These are phyloP conservation scores for Eucalyptus lansdowneana DNA, from an alignment of 345 rosid species.

Conservation along the genomic window DNA sequence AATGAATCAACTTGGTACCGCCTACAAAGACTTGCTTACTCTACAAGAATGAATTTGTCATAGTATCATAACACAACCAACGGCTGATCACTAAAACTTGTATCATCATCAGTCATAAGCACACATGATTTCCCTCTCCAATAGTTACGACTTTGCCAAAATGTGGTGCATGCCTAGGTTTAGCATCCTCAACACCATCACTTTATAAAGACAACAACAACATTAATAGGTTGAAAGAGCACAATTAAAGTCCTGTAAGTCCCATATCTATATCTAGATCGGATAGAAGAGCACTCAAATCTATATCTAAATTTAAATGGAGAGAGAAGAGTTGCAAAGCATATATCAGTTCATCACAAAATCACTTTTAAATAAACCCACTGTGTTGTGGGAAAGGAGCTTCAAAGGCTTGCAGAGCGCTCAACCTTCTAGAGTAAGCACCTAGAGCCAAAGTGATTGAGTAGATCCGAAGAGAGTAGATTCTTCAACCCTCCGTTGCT, in stretches of 20 bases:
- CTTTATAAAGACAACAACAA: neutral
- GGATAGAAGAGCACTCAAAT: neutral
- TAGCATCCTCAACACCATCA: neutral
- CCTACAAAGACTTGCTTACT: neutral
- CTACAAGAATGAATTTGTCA: no score
- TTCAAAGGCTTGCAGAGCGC: neutral
- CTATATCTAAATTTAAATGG: no score
- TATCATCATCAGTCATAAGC: neutral
- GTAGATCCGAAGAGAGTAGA: neutral
- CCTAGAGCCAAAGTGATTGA: neutral
- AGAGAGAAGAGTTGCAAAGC: neutral
- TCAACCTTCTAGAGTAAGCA: neutral
- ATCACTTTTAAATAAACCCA: neutral
- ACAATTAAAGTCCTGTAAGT: no score
- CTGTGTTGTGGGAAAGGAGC: neutral
- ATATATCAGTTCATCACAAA: neutral
- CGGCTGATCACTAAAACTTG: accelerated
- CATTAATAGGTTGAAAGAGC: neutral
- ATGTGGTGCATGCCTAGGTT: neutral
- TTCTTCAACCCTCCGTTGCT: neutral
- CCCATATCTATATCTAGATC: neutral
- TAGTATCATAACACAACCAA: no score
- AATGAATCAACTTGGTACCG: no score
- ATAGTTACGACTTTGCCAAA: neutral
- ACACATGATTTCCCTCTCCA: no score